Conservation (phyloP, 2,329 filamentous ascomycete species). For the Cladophialophora psammophila region DNA sequence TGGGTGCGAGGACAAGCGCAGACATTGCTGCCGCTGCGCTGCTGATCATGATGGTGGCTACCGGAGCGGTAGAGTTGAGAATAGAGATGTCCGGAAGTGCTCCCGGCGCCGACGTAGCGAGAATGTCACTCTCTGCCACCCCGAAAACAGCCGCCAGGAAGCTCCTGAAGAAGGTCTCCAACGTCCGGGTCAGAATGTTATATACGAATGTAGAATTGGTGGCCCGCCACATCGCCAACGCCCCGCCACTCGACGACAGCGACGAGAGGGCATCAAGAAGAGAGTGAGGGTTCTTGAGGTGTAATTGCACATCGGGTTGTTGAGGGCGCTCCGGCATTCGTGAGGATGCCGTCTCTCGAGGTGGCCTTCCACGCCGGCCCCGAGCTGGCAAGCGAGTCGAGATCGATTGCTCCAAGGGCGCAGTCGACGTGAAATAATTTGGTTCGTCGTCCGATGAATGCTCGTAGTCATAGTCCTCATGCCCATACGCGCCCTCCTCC, state of each 20-base stretch:
- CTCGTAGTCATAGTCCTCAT: conserved; percentile 46
- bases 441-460: conserved; percentile 42
- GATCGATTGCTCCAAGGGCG: conserved; percentile 37
- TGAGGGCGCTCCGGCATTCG: conserved; percentile 18
- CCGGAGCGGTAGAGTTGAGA: conserved; percentile 80
- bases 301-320: conserved; percentile 65
- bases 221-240: conserved; percentile 92
- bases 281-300: conserved; percentile 77
- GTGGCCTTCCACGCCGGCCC: conserved; percentile 44
- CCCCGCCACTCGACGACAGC: conserved; percentile 87
- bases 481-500: conserved; percentile 35
- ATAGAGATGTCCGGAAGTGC: conserved; percentile 63
- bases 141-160: conserved; percentile 90
- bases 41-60: conserved; percentile 78
- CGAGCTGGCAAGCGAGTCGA: conserved; percentile 51
- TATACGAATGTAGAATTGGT: conserved; percentile 94
- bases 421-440: conserved; percentile 63
- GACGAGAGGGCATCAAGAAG: conserved; percentile 85
- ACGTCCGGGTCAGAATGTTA: conserved; percentile 80
- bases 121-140: conserved; percentile 76
- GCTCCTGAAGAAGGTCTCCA: conserved; percentile 92
- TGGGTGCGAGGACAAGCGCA: conserved; percentile 80
- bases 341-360: conserved; percentile 44
- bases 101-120: conserved; percentile 51
- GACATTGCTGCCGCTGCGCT: conserved; percentile 72